Conservation (phyloP, 106 monocot species). For the Amphibolis antarctica region DNA sequence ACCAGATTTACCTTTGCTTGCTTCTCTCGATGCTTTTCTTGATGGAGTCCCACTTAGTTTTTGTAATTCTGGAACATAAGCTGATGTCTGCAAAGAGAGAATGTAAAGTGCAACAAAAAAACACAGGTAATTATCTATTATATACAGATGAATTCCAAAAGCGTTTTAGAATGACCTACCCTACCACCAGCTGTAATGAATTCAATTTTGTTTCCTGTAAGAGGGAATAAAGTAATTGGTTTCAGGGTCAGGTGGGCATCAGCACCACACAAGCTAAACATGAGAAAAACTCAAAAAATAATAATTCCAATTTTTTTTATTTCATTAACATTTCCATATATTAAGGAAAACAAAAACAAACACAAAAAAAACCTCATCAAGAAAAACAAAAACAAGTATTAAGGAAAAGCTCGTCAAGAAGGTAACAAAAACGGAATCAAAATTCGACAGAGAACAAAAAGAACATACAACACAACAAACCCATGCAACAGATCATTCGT, state of each 20-base stretch:
- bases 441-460: too few species aligned
- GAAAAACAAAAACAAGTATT: too few species aligned
- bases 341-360: too few species aligned
- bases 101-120: background rate
- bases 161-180: conserved; percentile 26
- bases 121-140: background rate
- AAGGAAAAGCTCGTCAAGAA: too few species aligned
- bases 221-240: background rate
- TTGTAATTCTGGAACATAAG: conserved; percentile 78
- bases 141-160: conserved; percentile 3
- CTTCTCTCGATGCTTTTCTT: conserved; percentile 7
- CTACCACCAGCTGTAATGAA: conserved; percentile 80
- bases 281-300: background rate
- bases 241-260: background rate
- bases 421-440: too few species aligned
- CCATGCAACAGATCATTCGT: too few species aligned
- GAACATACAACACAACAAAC: too few species aligned
- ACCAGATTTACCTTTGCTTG: background rate
- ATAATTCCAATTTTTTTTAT: too few species aligned
- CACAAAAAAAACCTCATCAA: too few species aligned
- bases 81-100: conserved; percentile 52
- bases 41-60: conserved; percentile 33
- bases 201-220: conserved; percentile 72
- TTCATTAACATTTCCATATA: too few species aligned
- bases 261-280: background rate